phyloP scores from a whole-genome alignment of 1,284 basidiomycete species.

The Malassezia nana region DNA sequence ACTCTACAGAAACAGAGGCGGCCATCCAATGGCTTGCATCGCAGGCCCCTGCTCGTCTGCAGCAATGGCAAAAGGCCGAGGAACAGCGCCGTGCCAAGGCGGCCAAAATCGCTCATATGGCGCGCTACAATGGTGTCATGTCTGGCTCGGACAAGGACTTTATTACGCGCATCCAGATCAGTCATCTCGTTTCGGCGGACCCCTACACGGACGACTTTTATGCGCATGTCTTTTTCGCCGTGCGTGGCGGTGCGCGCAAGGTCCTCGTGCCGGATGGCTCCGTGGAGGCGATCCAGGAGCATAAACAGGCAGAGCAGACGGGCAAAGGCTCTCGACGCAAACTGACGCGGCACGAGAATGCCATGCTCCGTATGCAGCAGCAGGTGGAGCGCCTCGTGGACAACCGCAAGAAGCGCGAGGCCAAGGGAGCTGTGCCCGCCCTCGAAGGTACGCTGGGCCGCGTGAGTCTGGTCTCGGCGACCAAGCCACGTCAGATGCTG shows the following conservation, averaged over 20 bases:
- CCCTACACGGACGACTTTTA: conserved; percentile 98
- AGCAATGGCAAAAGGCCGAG: conserved; percentile 29
- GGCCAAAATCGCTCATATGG: conserved; percentile 54
- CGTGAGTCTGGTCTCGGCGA: conserved; percentile 80
- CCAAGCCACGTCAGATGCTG: conserved; percentile 83
- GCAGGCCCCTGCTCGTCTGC: conserved; percentile 26
- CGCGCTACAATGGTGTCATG: conserved; percentile 96
- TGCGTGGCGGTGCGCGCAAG: conserved; percentile 55
- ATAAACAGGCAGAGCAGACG: conserved; percentile 24
- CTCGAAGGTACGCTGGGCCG: conserved; percentile 93
- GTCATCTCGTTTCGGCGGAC: conserved; percentile 74
- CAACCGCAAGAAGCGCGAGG: conserved; percentile 63
- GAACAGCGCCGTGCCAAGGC: conserved; percentile 30
- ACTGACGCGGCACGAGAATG: conserved; percentile 60
- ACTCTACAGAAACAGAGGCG: conserved; percentile 25
- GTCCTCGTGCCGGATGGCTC: conserved; percentile 9
- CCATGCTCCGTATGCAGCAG: conserved; percentile 92
- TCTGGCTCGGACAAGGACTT: conserved; percentile 98
- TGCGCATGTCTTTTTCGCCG: conserved; percentile 84
- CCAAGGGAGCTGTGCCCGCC: conserved; percentile 33
- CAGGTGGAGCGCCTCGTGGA: conserved; percentile 95
- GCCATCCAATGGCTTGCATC: conserved; percentile 33
- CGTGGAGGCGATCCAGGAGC: conserved; percentile 17
- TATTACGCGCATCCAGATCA: conserved; percentile 97
- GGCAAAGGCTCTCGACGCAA: conserved; percentile 11